A percentile compares a stretch with the other conserved stretches of the same genome.
Conservation (phyloP, 306 rosid genomes). For the Prunus mongolica region DNA sequence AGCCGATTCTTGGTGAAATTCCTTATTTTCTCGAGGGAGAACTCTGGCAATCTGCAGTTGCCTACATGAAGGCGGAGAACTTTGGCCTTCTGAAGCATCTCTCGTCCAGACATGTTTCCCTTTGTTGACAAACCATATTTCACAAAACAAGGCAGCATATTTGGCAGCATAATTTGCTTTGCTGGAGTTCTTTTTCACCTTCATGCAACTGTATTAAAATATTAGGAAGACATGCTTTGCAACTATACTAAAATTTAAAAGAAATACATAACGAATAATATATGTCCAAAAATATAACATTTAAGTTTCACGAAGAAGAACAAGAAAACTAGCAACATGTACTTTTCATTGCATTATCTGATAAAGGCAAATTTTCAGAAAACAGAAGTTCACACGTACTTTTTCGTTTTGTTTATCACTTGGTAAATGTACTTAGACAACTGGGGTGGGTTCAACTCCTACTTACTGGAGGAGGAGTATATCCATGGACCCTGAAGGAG, state of each 20-base stretch:
- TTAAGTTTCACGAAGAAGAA: conserved; percentile 3
- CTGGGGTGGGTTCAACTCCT: neutral
- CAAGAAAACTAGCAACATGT: neutral
- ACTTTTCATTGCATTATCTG: neutral
- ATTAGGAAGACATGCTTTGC: conserved; percentile 2
- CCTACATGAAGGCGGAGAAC: conserved; percentile 34
- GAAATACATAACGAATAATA: neutral
- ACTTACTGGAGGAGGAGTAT: neutral
- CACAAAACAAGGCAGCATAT: conserved; percentile 67
- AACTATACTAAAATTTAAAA: neutral
- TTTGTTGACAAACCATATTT: conserved; percentile 78
- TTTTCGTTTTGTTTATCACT: neutral
- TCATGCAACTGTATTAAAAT: conserved; percentile 55
- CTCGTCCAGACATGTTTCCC: conserved; percentile 80
- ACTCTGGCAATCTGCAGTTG: conserved; percentile 38
- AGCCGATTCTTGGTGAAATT: conserved; percentile 22
- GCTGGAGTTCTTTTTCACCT: conserved; percentile 63
- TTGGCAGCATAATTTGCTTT: conserved; percentile 74
- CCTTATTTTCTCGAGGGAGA: conserved; percentile 2
- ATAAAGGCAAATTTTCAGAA: neutral
- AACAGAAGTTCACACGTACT: neutral
- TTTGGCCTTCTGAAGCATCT: conserved; percentile 59
- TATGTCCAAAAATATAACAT: neutral
- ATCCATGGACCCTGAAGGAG: neutral
- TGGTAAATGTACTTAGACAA: neutral